Evolutionary conservation across 805 yeast species (phyloP), one percentile per base, ranked within the genome.

Genomic region (Grigorovia humatica): DNA sequence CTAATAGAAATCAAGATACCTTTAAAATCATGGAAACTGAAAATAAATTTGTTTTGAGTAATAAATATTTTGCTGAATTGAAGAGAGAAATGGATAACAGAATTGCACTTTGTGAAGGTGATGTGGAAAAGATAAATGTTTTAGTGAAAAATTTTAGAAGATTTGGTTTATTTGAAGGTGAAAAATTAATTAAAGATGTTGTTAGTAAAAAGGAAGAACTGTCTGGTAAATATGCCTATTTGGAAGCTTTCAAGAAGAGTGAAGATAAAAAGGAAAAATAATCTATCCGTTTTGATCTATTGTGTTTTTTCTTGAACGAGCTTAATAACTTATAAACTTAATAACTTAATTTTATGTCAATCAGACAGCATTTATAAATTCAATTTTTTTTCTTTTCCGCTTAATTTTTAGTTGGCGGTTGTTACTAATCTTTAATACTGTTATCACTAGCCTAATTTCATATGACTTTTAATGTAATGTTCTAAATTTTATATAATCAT

Each of bases 131-230:
- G 43, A 66, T 57, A 59, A 67, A 56, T 52, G 61, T 60, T 19
- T 59, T 59, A 50, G 76, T 83, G 59, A 83, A 80, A 65, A 74
- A 77, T 52, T 83, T 77, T 67, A 80, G 90, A 71, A 75, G 76
- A 56, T 80, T 65, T 57, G 93, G 93, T 42, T 78, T 85, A 46
- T 67, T 76, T 55, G 73, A 74, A 48, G 66, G 77, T 8, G 70
- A 74, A 52, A 77, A 59, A 20, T 60, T 59, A 48, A 30, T 62
- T 17, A 46, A 52, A 30, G 50, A 57, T 23, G 35, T 64, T 42
- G 65, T 64, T 8, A 43, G 44, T 15, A 50, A 57, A 48, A 62
- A 65, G 48, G 61, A 61, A 48, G 57, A 55, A 46, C 52, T 59
- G 9, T n/a, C 47, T 18, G 52, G 46, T 20, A 43, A 51, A 47